phyloP scores from a whole-genome alignment of 805 yeast genomes.

The Candida sakaeoensis region DNA sequence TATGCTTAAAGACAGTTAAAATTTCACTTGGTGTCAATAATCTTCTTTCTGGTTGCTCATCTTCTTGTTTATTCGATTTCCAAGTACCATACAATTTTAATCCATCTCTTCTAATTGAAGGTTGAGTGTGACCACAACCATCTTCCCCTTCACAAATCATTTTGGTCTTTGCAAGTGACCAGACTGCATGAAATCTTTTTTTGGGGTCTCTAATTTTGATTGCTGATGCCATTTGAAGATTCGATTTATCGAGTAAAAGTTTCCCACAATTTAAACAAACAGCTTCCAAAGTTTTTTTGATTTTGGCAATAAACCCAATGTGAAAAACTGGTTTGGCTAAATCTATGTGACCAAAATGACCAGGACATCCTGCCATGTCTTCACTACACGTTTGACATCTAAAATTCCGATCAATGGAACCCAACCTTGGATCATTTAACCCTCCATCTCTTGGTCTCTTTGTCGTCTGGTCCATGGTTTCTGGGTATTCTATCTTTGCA shows the following conservation, averaged over 20 bases:
- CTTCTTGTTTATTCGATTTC: conserved; percentile 89
- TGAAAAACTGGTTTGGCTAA: conserved; percentile 98
- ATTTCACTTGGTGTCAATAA: conserved; percentile 85
- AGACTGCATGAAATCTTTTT: conserved; percentile 93
- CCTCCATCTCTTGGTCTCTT: conserved; percentile 96
- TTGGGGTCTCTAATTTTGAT: conserved; percentile 88
- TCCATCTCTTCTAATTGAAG: conserved; percentile 93
- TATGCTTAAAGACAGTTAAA: conserved; percentile 86
- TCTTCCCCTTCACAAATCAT: conserved; percentile 86
- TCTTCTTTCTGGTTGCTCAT: conserved; percentile 88
- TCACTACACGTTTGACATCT: conserved; percentile 99
- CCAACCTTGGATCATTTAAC: conserved; percentile 92
- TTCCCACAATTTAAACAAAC: conserved; percentile 99
- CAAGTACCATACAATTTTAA: conserved; percentile 96
- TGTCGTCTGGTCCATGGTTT: conserved; percentile 98
- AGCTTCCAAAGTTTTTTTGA: conserved; percentile 92
- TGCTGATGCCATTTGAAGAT: conserved; percentile 81
- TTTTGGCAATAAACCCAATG: conserved; percentile 92
- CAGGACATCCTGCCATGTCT: conserved; percentile 99
- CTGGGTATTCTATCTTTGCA: conserved; percentile 97
- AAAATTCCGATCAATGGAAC: conserved; percentile 94
- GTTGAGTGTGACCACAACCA: conserved; percentile 97
- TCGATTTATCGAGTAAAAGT: conserved; percentile 77
- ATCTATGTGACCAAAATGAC: conserved; percentile 98
- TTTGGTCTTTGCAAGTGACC: conserved; percentile 88